Percentiles rank a stretch among this genome's conserved stretches.
Conservation (phyloP, 768 basidiomycete species). For the Trametes gibbosa region DNA sequence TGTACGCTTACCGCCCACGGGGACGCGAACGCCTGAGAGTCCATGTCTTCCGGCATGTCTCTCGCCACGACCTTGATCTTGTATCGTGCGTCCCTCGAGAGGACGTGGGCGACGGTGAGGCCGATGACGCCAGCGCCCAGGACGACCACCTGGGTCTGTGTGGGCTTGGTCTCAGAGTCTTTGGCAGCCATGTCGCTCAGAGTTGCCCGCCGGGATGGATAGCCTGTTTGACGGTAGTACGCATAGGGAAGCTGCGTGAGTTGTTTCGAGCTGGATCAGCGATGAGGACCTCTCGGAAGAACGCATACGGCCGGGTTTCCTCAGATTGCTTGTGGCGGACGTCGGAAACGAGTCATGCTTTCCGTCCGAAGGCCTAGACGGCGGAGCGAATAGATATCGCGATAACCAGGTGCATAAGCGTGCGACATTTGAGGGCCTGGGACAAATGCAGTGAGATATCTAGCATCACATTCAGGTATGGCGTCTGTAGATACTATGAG, state of each 20-base stretch:
- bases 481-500: too few relatives aligned
- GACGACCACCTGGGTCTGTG: constrained; percentile 30
- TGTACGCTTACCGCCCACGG: constrained; percentile 45
- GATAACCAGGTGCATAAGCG: neutral
- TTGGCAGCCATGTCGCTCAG: neutral
- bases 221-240: too few relatives aligned
- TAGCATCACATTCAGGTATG: too few relatives aligned
- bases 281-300: too few relatives aligned
- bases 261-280: too few relatives aligned
- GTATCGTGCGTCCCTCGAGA: constrained; percentile 28
- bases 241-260: too few relatives aligned
- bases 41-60: constrained; percentile 38
- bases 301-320: too few relatives aligned
- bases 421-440: neutral
- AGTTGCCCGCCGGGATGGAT: too few relatives aligned
- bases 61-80: constrained; percentile 37
- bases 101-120: constrained; percentile 39
- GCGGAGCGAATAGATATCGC: neutral
- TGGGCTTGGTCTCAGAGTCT: neutral
- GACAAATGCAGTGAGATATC: too few relatives aligned
- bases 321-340: too few relatives aligned
- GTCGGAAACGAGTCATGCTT: too few relatives aligned
- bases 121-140: constrained; percentile 46
- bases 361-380: too few relatives aligned
- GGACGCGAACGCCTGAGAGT: constrained; percentile 46